Base-by-base conservation (phyloP, 2,329 filamentous ascomycete genomes). In the Purpureocillium lavendulum region DNA sequence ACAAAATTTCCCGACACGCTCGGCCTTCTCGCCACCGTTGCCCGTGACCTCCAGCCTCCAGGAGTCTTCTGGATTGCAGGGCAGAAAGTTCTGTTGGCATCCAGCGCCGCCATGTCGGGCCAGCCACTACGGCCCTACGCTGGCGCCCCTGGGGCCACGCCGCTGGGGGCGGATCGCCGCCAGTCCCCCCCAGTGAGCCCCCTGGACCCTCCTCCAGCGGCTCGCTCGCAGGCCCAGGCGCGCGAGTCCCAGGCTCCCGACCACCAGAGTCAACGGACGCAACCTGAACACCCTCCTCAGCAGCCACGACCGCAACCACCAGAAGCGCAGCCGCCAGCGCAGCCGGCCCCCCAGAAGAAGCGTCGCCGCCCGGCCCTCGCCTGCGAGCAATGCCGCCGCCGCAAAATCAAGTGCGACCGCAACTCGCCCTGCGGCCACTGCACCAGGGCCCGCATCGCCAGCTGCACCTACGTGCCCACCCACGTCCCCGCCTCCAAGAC, bases 381-480 rank as follows among this genome's bases (percentile, higher is more conserved):
- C 2, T 80, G 76, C 52, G 60, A 67, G 46, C 63, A 75, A 32
- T 82, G 79, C 49, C 65, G 77, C 33, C 68, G 60, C 40, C 73
- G 76, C 31, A 83, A 82, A 55, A 72, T 82, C 42, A 67, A 70
- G 35, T 82, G 78, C 50, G 72, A 82, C 50, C 71, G 74, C 36
- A 69, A 70, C 42, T 56, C 60, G 7, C 79, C 79, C 1, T 82
- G 78, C 49, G 67, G 63, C 43, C 76, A 78, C 42, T 82, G 79
- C 49, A 43, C 71, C n/a, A 70, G 71, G 45, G 73, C 74, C 16
- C 69, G 69, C 46, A 72, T 70, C 31, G 63, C 67, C 6, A 63
- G 64, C 15, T 82, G 79, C 49, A 64, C 72, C 2, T 82, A 78
- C 48, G 61, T 58, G 18, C 55, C 63, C 28, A 49, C 57, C 30